phyloP scores from a whole-genome alignment of 768 basidiomycete species.

The Boletus insuetus region DNA sequence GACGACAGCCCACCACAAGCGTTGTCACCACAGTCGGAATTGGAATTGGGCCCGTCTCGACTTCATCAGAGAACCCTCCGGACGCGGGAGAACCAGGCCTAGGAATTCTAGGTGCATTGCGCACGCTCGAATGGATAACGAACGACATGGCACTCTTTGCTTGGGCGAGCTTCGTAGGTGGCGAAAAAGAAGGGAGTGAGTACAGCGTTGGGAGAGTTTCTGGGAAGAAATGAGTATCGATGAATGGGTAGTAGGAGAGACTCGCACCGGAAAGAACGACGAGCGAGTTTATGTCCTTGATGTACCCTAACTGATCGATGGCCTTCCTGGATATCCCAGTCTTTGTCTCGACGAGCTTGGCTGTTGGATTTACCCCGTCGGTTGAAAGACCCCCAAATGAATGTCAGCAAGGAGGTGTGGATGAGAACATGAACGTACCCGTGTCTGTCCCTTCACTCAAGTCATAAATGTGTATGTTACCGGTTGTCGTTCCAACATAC shows the following conservation, averaged over 20 bases:
- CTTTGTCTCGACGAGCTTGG: constrained; percentile 59
- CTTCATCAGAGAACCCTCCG: constrained; percentile 10
- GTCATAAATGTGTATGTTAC: constrained; percentile 53
- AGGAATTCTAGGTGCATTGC: constrained; percentile 37
- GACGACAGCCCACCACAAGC: constrained; percentile 80
- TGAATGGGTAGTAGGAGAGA: constrained; percentile 15
- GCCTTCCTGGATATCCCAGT: constrained; percentile 61
- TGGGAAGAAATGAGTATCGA: constrained; percentile 28
- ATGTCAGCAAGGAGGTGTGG: constrained; percentile 27
- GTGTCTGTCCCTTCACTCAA: constrained; percentile 38
- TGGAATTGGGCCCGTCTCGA: constrained; percentile 32
- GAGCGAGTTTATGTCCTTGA: constrained; percentile 84
- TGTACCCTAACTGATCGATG: constrained; percentile 85
- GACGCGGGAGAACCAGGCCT: constrained; percentile 8
- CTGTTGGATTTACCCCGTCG: neutral
- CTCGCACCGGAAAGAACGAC: constrained; percentile 75
- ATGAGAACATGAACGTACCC: constrained; percentile 31
- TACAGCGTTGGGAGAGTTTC: constrained; percentile 74
- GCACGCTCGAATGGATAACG: constrained; percentile 62
- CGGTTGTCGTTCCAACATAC: constrained; percentile 60
- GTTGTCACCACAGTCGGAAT: constrained; percentile 71
- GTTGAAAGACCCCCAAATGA: constrained; percentile 1
- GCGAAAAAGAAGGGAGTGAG: constrained; percentile 69
- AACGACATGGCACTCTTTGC: constrained; percentile 85
- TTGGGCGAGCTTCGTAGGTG: constrained; percentile 68